phyloP scores from a whole-genome alignment of 257 asterid species.

The Solanum verrucosum region DNA sequence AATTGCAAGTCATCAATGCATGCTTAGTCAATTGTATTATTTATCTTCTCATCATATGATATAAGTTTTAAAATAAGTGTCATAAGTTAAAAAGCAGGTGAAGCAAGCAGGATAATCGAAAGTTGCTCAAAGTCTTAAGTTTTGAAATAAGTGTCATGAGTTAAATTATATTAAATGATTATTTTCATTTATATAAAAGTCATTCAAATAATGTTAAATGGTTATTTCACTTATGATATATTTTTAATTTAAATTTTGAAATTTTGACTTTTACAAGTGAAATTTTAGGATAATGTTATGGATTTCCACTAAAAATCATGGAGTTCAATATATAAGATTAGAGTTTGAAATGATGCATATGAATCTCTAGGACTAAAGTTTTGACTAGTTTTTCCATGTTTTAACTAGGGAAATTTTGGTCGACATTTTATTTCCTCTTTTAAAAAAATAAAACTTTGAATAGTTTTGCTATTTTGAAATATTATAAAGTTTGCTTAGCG shows the following conservation, averaged over 20 bases:
- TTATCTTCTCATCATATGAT: background rate
- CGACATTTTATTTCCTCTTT: background rate
- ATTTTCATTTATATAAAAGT: background rate
- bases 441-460: background rate
- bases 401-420: background rate
- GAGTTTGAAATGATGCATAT: background rate
- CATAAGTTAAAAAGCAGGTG: too few relatives aligned
- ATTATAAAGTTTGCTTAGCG: background rate
- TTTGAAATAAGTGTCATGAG: background rate
- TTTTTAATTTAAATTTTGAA: background rate
- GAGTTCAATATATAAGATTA: background rate
- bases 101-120: too few relatives aligned
- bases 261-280: background rate
- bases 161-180: background rate
- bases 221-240: background rate
- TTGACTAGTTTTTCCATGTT: background rate
- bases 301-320: background rate
- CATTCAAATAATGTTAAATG: background rate
- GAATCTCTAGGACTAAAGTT: too few relatives aligned
- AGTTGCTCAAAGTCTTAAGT: too few relatives aligned
- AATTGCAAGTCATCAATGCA: background rate
- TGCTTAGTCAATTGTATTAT: background rate
- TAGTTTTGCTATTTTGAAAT: background rate
- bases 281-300: background rate
- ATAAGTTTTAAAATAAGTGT: too few relatives aligned